Conservation (phyloP, 2,329 filamentous ascomycete species). For the Lizonia empirigonia region DNA sequence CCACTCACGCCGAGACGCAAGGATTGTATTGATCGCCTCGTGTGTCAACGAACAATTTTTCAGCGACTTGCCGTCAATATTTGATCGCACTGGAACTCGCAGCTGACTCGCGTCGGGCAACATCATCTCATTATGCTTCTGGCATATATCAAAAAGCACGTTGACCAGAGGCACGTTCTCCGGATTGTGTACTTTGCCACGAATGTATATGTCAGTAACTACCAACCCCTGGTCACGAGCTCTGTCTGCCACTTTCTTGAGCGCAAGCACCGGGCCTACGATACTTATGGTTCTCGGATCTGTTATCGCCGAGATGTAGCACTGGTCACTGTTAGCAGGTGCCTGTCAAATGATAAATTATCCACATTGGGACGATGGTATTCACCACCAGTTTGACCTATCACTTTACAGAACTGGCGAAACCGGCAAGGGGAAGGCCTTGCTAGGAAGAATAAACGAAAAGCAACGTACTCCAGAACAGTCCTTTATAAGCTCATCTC, state of each 20-base stretch:
- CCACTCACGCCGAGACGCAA: constrained; percentile 30
- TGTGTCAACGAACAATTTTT: neutral
- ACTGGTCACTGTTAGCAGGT: constrained; percentile 13
- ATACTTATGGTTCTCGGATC: constrained; percentile 32
- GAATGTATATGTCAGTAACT: constrained; percentile 23
- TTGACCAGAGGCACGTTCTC: constrained; percentile 26
- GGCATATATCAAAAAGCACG: constrained; percentile 17
- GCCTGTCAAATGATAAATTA: neutral
- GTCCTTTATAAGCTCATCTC: constrained; percentile 21
- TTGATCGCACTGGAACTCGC: constrained; percentile 22
- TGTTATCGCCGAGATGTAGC: constrained; percentile 30
- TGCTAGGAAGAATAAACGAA: neutral
- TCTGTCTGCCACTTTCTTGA: constrained; percentile 15
- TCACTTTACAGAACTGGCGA: too few relatives aligned
- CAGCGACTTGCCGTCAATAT: constrained; percentile 13
- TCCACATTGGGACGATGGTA: too few relatives aligned
- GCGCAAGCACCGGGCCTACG: constrained; percentile 20
- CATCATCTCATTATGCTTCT: constrained; percentile 12
- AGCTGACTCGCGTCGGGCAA: constrained; percentile 19
- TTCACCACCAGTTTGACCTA: too few relatives aligned
- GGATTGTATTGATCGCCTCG: constrained; percentile 24
- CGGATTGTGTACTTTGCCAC: constrained; percentile 31
- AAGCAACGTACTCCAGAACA: constrained; percentile 24
- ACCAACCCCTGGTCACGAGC: constrained; percentile 17
- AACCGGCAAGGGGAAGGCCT: too few relatives aligned